These are phyloP conservation scores for Pseudogymnoascus sp. DNA, from an alignment of 2,329 filamentous ascomycete species.

Conservation along the genomic window DNA sequence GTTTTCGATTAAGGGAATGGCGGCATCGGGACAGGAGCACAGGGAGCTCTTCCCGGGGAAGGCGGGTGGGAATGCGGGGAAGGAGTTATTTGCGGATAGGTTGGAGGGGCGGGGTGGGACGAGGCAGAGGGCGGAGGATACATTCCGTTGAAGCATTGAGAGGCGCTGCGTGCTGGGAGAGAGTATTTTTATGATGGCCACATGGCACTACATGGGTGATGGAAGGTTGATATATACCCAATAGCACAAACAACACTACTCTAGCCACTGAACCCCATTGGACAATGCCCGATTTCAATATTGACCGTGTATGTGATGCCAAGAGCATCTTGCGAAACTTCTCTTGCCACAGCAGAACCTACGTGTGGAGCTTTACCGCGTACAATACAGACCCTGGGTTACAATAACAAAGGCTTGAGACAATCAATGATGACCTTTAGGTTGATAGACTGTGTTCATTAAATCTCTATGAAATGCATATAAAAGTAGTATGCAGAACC, in stretches of 20 bases:
- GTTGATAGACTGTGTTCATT: not conserved
- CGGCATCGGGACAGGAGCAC: constrained; percentile 42
- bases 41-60: constrained; percentile 64
- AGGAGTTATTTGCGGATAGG: constrained; percentile 59
- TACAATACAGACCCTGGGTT: not conserved
- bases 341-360: not conserved
- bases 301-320: not conserved
- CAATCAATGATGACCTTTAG: not conserved
- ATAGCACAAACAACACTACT: constrained; percentile 7
- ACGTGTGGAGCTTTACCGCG: not conserved
- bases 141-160: constrained; percentile 56
- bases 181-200: not conserved
- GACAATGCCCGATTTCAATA: not conserved
- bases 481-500: not conserved
- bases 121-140: constrained; percentile 62
- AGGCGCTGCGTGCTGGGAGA: not conserved
- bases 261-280: not conserved
- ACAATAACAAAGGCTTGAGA: not conserved
- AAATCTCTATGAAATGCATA: not conserved
- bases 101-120: constrained; percentile 47
- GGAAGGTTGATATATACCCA: constrained; percentile 1
- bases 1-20: constrained; percentile 59
- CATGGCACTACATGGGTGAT: not conserved
- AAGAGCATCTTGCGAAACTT: not conserved
- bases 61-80: constrained; percentile 51